Evolutionary conservation across 352 stramenopile genomes (phyloP).

Genomic region (Pythium phragmitis): DNA sequence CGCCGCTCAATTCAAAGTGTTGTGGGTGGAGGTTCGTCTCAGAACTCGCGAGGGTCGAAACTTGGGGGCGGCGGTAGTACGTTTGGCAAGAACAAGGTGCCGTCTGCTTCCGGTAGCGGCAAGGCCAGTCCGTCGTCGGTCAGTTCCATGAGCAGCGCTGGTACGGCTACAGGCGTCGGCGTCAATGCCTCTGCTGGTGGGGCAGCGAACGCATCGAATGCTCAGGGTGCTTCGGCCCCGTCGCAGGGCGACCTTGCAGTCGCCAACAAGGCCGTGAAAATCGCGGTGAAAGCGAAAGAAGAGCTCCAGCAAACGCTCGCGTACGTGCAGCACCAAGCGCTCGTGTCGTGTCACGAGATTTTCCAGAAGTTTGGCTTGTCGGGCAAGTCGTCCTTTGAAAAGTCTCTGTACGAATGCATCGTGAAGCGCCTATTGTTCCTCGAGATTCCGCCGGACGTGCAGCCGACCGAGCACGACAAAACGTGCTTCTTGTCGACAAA

Average conservation of each 20-base stretch:
- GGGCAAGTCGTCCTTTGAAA: slow-evolving; percentile 69
- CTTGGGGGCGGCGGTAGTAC: slow-evolving; percentile 13
- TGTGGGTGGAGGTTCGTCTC: slow-evolving; percentile 4
- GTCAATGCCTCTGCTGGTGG: background rate
- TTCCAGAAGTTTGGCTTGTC: slow-evolving; percentile 66
- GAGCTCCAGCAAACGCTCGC: slow-evolving; percentile 78
- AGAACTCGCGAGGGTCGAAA: slow-evolving; percentile 25
- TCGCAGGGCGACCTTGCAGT: slow-evolving; percentile 24
- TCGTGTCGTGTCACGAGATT: slow-evolving; percentile 72
- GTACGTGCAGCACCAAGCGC: slow-evolving; percentile 66
- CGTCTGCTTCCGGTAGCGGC: slow-evolving; percentile 17
- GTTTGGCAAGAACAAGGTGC: slow-evolving; percentile 40
- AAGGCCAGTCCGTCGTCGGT: slow-evolving; percentile 22
- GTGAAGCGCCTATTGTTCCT: slow-evolving; percentile 85
- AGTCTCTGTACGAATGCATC: slow-evolving; percentile 74
- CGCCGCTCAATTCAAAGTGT: slow-evolving; percentile 40
- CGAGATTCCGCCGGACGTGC: slow-evolving; percentile 77
- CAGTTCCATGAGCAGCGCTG: slow-evolving; percentile 1
- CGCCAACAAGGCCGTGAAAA: slow-evolving; percentile 54
- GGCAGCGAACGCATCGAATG: background rate
- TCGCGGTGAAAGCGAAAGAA: slow-evolving; percentile 75
- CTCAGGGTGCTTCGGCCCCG: background rate
- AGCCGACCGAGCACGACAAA: slow-evolving; percentile 82
- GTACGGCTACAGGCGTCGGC: background rate
- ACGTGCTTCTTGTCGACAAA: slow-evolving; percentile 84